These are phyloP conservation scores for Populus hybrid DNA, from an alignment of 441 rosid species.

Conservation along the genomic window DNA sequence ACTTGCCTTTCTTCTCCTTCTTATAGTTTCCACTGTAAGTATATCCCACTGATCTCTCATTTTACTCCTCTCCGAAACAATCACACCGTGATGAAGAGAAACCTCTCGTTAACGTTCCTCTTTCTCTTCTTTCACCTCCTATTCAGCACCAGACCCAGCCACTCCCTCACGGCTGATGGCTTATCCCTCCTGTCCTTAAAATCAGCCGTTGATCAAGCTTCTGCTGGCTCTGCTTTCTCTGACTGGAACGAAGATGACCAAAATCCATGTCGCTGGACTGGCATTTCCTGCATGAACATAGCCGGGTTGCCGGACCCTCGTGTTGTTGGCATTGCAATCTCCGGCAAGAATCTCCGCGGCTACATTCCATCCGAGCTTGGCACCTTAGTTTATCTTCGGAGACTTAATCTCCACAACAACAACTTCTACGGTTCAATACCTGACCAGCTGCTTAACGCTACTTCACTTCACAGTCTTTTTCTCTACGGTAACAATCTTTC, in stretches of 20 bases:
- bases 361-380: slow-evolving; percentile 93
- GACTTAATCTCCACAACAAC: slow-evolving; percentile 74
- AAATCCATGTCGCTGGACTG: slow-evolving; percentile 82
- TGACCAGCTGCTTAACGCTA: slow-evolving; percentile 70
- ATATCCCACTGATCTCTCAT: background rate
- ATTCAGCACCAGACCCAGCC: background rate
- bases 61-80: background rate
- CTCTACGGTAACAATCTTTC: slow-evolving; percentile 81
- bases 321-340: slow-evolving; percentile 68
- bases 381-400: slow-evolving; percentile 61
- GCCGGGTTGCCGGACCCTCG: slow-evolving; percentile 49
- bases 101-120: slow-evolving; percentile 5
- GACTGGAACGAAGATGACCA: slow-evolving; percentile 78
- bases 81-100: slow-evolving; percentile 17
- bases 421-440: slow-evolving; percentile 73
- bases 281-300: slow-evolving; percentile 75
- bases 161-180: slow-evolving; percentile 79
- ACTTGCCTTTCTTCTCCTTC: background rate
- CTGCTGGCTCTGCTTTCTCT: slow-evolving; percentile 43
- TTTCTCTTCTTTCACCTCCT: slow-evolving; percentile 17
- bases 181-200: slow-evolving; percentile 81
- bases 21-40: background rate
- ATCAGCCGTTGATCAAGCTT: slow-evolving; percentile 63
- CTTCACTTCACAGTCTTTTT: slow-evolving; percentile 76
- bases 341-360: slow-evolving; percentile 65